These are phyloP conservation scores for Aspergillus calidoustus DNA, from an alignment of 2,329 filamentous ascomycete species.

Conservation along the genomic window DNA sequence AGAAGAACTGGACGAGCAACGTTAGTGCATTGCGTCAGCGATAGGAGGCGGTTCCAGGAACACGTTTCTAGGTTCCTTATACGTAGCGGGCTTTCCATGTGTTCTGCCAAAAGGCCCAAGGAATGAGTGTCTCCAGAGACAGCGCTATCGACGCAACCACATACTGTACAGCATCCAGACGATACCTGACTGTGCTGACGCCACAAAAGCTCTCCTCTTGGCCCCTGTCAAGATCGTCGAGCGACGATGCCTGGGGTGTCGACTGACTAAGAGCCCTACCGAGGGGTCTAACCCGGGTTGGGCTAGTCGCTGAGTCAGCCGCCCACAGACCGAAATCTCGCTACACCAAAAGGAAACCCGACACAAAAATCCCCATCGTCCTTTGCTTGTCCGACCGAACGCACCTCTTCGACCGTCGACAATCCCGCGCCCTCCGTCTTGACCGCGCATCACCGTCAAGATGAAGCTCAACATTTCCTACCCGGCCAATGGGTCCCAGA, in stretches of 20 bases:
- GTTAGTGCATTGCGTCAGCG: slow-evolving; percentile 16
- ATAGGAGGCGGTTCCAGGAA: not conserved
- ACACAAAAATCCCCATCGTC: slow-evolving; percentile 38
- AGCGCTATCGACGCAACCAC: not conserved
- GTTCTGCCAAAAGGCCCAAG: not conserved
- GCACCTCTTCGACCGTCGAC: slow-evolving; percentile 45
- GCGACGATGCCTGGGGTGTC: not conserved
- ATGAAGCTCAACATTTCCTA: slow-evolving; percentile 84
- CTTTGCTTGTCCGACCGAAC: slow-evolving; percentile 35
- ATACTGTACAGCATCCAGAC: not conserved
- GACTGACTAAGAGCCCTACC: slow-evolving; percentile 35
- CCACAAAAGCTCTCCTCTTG: not conserved
- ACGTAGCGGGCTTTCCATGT: not conserved
- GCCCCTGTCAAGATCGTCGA: not conserved
- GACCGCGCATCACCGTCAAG: slow-evolving; percentile 58
- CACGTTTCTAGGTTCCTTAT: too few species aligned
- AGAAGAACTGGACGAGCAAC: not conserved
- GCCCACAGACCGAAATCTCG: slow-evolving; percentile 45
- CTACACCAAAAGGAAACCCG: slow-evolving; percentile 48
- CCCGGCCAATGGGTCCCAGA: slow-evolving; percentile 99
- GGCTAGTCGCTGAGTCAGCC: slow-evolving; percentile 43
- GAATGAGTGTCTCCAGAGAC: not conserved
- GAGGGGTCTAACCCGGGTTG: slow-evolving; percentile 23
- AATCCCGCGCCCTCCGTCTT: slow-evolving; percentile 52
- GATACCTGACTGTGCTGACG: not conserved